Percentiles rank a stretch among this genome's conserved stretches.
Conservation (phyloP, 805 yeast genomes). For the Metschnikowia hibisci region DNA sequence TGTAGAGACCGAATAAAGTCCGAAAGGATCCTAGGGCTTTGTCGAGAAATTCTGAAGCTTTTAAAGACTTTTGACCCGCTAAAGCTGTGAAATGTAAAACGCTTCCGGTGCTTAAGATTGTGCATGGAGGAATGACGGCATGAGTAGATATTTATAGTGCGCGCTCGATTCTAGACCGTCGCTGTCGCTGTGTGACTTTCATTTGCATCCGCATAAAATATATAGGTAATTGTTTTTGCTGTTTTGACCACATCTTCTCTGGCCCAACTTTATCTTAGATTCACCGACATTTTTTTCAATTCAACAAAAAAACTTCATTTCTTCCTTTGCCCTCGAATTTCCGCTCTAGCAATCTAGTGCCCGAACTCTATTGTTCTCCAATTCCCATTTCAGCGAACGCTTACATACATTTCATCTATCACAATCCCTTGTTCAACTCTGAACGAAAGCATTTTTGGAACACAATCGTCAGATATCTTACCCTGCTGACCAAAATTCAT, state of each 20-base stretch:
- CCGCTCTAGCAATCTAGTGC: too few relatives aligned
- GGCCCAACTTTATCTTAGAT: neutral
- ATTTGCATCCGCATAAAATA: constrained; percentile 4
- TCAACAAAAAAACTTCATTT: neutral
- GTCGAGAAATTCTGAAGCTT: too few relatives aligned
- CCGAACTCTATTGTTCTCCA: too few relatives aligned
- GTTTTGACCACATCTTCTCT: neutral
- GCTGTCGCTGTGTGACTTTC: constrained; percentile 1
- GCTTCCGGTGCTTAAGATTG: neutral
- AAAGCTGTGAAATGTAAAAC: too few relatives aligned
- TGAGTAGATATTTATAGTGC: constrained; percentile 5
- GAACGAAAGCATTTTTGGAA: too few relatives aligned
- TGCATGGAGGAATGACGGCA: constrained; percentile 4
- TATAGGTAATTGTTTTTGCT: constrained; percentile 1
- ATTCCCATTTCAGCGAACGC: too few relatives aligned
- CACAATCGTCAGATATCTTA: neutral
- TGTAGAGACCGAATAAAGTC: too few relatives aligned
- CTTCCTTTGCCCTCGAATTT: neutral
- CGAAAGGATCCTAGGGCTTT: too few relatives aligned
- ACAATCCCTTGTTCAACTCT: too few relatives aligned
- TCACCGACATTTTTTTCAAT: neutral
- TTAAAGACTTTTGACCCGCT: too few relatives aligned
- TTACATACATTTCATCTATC: too few relatives aligned
- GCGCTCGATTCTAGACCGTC: constrained; percentile 4
- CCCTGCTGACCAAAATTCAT: neutral